Conservation (phyloP, 805 yeast genomes). For the Lachancea fermentati region DNA sequence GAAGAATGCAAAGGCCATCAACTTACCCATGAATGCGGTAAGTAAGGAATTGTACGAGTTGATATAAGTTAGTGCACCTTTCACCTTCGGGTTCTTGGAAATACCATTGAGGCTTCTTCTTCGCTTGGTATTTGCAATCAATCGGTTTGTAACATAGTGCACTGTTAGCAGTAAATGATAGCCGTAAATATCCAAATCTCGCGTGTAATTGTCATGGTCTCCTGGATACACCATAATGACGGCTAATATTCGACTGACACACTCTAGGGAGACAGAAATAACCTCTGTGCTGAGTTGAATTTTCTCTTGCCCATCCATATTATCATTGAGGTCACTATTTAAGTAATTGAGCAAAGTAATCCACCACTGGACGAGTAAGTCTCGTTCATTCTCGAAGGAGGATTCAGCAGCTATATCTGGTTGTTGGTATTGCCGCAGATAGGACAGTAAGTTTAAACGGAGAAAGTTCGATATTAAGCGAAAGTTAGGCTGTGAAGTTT, state of each 20-base stretch:
- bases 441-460: slow-evolving; percentile 9
- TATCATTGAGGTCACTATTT: slow-evolving; percentile 14
- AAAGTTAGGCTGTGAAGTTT: not conserved
- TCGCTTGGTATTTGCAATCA: slow-evolving; percentile 21
- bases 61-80: slow-evolving; percentile 8
- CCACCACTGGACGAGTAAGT: slow-evolving; percentile 32
- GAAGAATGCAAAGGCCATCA: slow-evolving; percentile 29
- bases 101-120: too few species aligned
- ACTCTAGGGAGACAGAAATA: slow-evolving; percentile 31
- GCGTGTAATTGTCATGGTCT: slow-evolving; percentile 3
- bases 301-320: slow-evolving; percentile 4
- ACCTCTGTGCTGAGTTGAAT: slow-evolving; percentile 17
- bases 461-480: slow-evolving; percentile 10
- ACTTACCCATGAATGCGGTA: slow-evolving; percentile 27
- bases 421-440: slow-evolving; percentile 6
- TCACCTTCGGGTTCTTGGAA: not conserved
- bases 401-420: not conserved
- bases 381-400: slow-evolving; percentile 10
- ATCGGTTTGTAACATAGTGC: slow-evolving; percentile 23
- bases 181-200: slow-evolving; percentile 21
- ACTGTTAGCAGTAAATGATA: slow-evolving; percentile 25
- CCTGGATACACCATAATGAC: slow-evolving; percentile 15
- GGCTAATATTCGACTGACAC: slow-evolving; percentile 30
- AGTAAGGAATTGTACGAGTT: slow-evolving; percentile 22
- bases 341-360: slow-evolving; percentile 23